Conservation (phyloP, 78 protist species). For the Kipferlia bialata region DNA sequence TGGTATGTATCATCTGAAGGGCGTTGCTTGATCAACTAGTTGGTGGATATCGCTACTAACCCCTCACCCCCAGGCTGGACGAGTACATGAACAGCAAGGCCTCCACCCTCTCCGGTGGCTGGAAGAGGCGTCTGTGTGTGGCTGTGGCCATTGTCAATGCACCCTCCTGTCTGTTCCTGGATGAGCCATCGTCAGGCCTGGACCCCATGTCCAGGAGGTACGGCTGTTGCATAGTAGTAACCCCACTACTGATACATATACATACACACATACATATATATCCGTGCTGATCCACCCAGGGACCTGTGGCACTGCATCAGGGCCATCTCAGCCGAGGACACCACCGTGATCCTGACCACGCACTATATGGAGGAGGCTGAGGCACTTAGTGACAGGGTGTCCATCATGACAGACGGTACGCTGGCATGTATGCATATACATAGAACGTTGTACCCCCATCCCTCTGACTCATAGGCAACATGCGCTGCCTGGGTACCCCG, state of each 20-base stretch:
- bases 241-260: too few species aligned
- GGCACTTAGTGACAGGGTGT: conserved; percentile 54
- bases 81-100: neutral
- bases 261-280: too few species aligned
- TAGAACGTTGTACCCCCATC: neutral
- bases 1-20: too few species aligned
- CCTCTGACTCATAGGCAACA: conserved; percentile 13
- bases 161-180: conserved; percentile 30
- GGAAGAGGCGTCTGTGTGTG: conserved; percentile 55
- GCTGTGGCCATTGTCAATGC: conserved; percentile 56
- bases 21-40: neutral
- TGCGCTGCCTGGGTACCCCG: conserved; percentile 46
- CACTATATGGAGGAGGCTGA: conserved; percentile 57
- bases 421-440: neutral
- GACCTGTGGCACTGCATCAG: too few species aligned
- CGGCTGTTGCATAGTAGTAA: too few species aligned
- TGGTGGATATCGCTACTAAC: too few species aligned
- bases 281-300: too few species aligned
- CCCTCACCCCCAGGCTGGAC: too few species aligned
- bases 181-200: conserved; percentile 50
- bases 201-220: conserved; percentile 34
- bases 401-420: conserved; percentile 48
- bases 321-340: too few species aligned
- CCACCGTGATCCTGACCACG: conserved; percentile 41
- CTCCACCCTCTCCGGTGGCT: conserved; percentile 52